Percentiles rank a stretch among this genome's conserved stretches.
Evolutionary conservation across 176 grass and related monocot species (phyloP).

Genomic region (Paspalum notatum): DNA sequence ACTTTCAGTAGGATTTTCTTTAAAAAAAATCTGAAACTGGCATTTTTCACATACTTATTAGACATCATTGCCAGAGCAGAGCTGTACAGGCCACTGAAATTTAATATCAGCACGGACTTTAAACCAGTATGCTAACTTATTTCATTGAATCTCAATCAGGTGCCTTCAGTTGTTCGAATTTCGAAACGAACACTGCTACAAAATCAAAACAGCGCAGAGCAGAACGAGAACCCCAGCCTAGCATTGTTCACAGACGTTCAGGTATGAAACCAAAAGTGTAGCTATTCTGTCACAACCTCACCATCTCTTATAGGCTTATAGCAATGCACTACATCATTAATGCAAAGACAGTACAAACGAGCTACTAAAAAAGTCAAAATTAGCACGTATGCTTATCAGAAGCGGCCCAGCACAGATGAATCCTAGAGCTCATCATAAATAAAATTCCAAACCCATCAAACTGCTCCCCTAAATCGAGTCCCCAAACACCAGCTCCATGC

Average conservation of each 20-base stretch:
- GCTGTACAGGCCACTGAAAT: neutral
- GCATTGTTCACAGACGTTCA: neutral
- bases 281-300: neutral
- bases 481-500: neutral
- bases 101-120: neutral
- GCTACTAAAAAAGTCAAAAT: slow-evolving; percentile 21
- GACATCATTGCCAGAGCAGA: neutral
- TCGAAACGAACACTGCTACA: neutral
- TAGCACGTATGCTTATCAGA: slow-evolving; percentile 21
- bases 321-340: slow-evolving; percentile 41
- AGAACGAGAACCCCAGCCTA: neutral
- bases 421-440: neutral
- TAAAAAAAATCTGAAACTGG: neutral
- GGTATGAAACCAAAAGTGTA: slow-evolving; percentile 15
- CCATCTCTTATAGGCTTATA: neutral
- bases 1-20: slow-evolving; percentile 3
- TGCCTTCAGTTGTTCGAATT: neutral
- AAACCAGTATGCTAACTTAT: slow-evolving; percentile 7
- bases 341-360: slow-evolving; percentile 34
- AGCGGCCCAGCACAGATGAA: slow-evolving; percentile 15
- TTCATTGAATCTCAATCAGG: slow-evolving; percentile 20
- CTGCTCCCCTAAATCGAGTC: slow-evolving; percentile 4
- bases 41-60: slow-evolving; percentile 22
- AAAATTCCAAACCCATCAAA: slow-evolving; percentile 9
- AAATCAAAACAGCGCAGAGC: neutral